Evolutionary conservation across 78 protist genomes (phyloP).

Genomic region (Isochrysis galbana): DNA sequence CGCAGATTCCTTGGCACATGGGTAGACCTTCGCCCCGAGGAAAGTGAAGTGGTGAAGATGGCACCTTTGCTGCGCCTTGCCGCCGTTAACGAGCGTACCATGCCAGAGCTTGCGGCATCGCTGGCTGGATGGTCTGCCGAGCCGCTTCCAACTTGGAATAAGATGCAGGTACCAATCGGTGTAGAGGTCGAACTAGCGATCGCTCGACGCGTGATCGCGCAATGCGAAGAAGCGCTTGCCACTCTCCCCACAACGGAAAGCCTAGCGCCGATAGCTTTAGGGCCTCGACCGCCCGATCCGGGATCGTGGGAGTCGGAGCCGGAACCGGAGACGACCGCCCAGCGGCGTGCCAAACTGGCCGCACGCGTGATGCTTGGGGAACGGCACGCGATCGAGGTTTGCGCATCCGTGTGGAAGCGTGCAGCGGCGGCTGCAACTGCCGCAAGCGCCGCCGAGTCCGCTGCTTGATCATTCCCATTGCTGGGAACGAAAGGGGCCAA

Average conservation of each 20-base stretch:
- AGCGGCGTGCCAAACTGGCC: background rate
- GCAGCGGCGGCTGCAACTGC: background rate
- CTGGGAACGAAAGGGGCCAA: no score
- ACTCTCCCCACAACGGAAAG: background rate
- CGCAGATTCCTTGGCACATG: no score
- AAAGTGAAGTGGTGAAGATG: background rate
- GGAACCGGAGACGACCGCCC: background rate
- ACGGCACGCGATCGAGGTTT: background rate
- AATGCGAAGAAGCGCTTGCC: background rate
- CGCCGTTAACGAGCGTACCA: background rate
- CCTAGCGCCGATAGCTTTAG: no score
- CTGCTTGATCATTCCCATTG: no score
- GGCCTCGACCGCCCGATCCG: no score
- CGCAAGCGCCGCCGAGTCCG: no score
- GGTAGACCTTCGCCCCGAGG: background rate
- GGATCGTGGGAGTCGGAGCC: background rate
- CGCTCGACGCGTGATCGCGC: background rate
- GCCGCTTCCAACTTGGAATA: background rate
- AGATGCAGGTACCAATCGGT: background rate
- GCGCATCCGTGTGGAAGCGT: background rate
- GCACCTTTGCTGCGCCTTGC: slow-evolving; percentile 7
- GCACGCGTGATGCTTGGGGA: slow-evolving; percentile 1
- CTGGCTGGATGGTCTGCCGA: background rate
- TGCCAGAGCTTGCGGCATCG: background rate
- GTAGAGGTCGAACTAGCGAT: background rate